These are phyloP conservation scores for Cladorrhinum sp. DNA, from an alignment of 2,329 filamentous ascomycete genomes.

Conservation along the genomic window DNA sequence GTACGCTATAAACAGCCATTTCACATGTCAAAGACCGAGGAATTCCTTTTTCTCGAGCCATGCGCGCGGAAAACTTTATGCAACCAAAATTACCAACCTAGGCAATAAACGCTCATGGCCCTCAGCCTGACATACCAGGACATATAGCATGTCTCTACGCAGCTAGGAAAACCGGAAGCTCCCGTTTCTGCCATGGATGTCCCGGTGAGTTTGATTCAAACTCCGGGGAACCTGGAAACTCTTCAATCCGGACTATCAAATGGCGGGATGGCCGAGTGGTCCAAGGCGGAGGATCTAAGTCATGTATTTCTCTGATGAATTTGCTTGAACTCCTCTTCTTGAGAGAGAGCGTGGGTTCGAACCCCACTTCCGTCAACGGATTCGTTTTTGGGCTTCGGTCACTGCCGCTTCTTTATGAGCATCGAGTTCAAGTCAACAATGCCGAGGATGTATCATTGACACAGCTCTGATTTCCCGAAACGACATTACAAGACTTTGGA, in stretches of 20 bases:
- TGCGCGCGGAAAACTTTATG: conserved; percentile 3
- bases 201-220: neutral
- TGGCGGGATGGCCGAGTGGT: conserved; percentile 24
- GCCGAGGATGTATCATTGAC: neutral
- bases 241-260: neutral
- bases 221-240: neutral
- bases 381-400: too few relatives aligned
- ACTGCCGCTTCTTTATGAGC: neutral
- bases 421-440: neutral
- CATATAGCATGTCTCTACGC: too few relatives aligned
- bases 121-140: too few relatives aligned
- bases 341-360: conserved; percentile 26
- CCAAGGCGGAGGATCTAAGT: conserved; percentile 26
- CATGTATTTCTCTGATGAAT: conserved; percentile 3
- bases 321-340: conserved; percentile 22
- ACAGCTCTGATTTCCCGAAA: neutral
- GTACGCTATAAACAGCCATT: too few relatives aligned
- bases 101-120: neutral
- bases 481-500: too few relatives aligned
- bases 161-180: neutral
- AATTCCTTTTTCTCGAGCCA: neutral
- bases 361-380: conserved; percentile 21
- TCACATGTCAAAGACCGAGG: conserved; percentile 20
- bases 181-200: neutral
- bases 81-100: neutral